Evolutionary conservation across 805 yeast species (phyloP).

Genomic region (Cyberlindnera subsufficiens): DNA sequence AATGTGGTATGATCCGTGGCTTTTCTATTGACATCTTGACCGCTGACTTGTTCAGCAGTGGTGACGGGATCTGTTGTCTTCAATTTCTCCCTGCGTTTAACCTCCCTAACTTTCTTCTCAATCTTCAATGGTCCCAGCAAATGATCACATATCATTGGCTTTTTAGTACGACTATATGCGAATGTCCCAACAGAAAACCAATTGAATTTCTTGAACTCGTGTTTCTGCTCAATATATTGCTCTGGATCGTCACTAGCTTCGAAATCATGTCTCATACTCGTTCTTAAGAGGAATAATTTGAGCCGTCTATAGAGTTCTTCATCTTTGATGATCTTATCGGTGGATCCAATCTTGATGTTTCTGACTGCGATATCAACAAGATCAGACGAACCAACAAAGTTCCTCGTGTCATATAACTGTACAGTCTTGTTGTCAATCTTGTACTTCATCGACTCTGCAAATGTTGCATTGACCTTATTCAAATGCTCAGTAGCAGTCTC

Average conservation of each 20-base stretch:
- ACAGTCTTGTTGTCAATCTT: slow-evolving; percentile 31
- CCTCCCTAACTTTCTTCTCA: slow-evolving; percentile 39
- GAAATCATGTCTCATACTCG: slow-evolving; percentile 20
- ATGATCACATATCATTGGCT: slow-evolving; percentile 51
- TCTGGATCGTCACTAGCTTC: slow-evolving; percentile 19
- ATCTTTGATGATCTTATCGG: slow-evolving; percentile 43
- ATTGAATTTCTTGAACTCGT: slow-evolving; percentile 40
- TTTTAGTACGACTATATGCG: slow-evolving; percentile 38
- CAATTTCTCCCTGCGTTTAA: slow-evolving; percentile 34
- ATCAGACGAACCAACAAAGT: slow-evolving; percentile 52
- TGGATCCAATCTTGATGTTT: slow-evolving; percentile 52
- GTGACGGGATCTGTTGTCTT: slow-evolving; percentile 34
- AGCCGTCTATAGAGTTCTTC: slow-evolving; percentile 39
- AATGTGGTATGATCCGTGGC: slow-evolving; percentile 59
- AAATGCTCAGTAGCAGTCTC: slow-evolving; percentile 39
- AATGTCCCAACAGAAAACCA: slow-evolving; percentile 58
- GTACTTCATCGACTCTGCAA: slow-evolving; percentile 34
- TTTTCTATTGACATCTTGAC: slow-evolving; percentile 42
- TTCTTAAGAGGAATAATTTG: slow-evolving; percentile 33
- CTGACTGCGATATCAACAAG: slow-evolving; percentile 61
- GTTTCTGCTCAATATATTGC: slow-evolving; percentile 20
- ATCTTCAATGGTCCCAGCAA: slow-evolving; percentile 66
- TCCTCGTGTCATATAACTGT: slow-evolving; percentile 61
- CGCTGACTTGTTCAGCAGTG: slow-evolving; percentile 51
- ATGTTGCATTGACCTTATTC: slow-evolving; percentile 40